phyloP scores from a whole-genome alignment of 1,284 basidiomycete species.

The Ceratobasidium sp. region DNA sequence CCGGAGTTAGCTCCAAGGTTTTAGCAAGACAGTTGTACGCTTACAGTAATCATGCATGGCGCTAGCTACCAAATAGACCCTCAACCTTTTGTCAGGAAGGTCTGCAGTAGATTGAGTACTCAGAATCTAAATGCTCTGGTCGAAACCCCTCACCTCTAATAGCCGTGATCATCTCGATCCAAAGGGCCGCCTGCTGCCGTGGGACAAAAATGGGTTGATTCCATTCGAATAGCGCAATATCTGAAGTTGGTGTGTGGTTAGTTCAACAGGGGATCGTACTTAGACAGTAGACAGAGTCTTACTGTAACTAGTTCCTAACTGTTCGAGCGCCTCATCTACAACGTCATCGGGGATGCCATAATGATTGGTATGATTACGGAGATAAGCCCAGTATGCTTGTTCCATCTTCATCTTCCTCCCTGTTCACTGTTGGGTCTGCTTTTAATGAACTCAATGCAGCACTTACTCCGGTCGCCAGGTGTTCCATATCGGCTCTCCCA shows the following conservation, averaged over 20 bases:
- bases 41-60: conserved; percentile 28
- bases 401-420: conserved; percentile 14
- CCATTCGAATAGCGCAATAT: conserved; percentile 26
- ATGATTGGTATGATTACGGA: conserved; percentile 14
- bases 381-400: conserved; percentile 24
- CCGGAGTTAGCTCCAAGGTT: not conserved
- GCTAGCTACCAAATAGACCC: conserved; percentile 13
- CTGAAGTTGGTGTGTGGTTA: not conserved
- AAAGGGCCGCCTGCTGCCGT: conserved; percentile 5
- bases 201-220: conserved; percentile 5
- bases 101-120: not conserved
- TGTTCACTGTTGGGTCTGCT: not conserved
- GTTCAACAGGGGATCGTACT: too few relatives aligned
- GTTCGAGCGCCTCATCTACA: conserved; percentile 9
- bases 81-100: conserved; percentile 13
- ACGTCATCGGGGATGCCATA: not conserved
- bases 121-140: too few relatives aligned
- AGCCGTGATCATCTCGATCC: conserved; percentile 27
- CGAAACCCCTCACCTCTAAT: not conserved
- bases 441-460: not conserved
- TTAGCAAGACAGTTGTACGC: not conserved
- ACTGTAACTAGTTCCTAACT: conserved; percentile 28
- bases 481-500: conserved; percentile 4
- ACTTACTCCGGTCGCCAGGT: not conserved
- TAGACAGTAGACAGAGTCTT: not conserved